phyloP scores from a whole-genome alignment of 306 rosid genomes.

The Acacia melanoxylon region DNA sequence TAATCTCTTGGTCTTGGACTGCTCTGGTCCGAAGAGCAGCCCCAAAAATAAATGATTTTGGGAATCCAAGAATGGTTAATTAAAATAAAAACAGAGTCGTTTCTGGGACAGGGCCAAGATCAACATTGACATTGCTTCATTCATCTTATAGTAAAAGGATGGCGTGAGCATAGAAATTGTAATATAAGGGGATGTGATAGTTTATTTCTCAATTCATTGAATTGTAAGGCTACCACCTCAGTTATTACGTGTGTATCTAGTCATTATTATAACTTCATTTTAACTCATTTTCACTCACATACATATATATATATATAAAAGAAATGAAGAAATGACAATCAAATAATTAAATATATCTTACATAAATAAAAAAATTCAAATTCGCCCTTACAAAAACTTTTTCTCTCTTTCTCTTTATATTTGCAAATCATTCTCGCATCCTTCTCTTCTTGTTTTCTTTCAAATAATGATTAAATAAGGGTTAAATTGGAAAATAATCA shows the following conservation, averaged over 20 bases:
- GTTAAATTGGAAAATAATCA: too few species aligned
- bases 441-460: too few species aligned
- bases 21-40: background rate
- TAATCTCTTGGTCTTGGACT: background rate
- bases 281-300: too few species aligned
- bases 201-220: constrained; percentile 15
- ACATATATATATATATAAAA: too few species aligned
- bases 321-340: too few species aligned
- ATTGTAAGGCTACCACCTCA: constrained; percentile 34
- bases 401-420: too few species aligned
- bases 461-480: too few species aligned
- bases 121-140: background rate
- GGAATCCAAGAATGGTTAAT: background rate
- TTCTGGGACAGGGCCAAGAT: background rate
- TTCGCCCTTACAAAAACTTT: too few species aligned
- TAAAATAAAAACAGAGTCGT: background rate
- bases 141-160: background rate
- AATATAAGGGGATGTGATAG: constrained; percentile 20
- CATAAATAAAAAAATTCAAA: too few species aligned
- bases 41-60: background rate
- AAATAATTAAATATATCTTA: too few species aligned
- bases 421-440: too few species aligned
- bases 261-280: too few species aligned
- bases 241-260: background rate
- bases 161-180: background rate